phyloP scores from a whole-genome alignment of 305 asterid species.

The Plantago coronopus region DNA sequence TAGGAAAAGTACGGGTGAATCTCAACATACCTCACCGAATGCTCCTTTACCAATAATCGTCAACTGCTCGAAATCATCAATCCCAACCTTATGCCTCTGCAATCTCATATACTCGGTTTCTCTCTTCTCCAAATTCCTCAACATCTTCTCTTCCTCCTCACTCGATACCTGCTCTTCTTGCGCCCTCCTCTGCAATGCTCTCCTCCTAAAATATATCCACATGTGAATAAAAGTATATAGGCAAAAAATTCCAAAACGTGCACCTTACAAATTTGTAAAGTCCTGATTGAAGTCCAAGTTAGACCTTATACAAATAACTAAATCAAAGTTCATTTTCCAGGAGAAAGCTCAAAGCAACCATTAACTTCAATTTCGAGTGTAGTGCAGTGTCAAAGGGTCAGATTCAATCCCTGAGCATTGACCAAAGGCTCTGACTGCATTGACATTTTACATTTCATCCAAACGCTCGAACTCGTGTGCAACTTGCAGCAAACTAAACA shows the following conservation, averaged over 20 bases:
- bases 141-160: conserved; percentile 81
- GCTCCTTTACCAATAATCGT: conserved; percentile 94
- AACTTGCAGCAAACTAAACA: neutral
- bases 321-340: no score
- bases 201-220: conserved; percentile 47
- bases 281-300: neutral
- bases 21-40: conserved; percentile 62
- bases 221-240: neutral
- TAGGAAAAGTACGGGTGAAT: conserved; percentile 5
- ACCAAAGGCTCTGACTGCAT: neutral
- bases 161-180: conserved; percentile 75
- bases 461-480: no score
- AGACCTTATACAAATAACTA: neutral
- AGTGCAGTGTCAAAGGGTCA: neutral
- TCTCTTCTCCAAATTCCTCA: conserved; percentile 85
- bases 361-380: neutral
- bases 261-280: neutral
- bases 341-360: neutral
- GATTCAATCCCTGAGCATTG: neutral
- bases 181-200: conserved; percentile 83
- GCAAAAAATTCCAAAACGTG: neutral
- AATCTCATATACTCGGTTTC: conserved; percentile 93
- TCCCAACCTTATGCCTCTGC: conserved; percentile 94
- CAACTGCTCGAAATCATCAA: conserved; percentile 93
- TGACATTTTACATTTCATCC: no score